These are phyloP conservation scores for Tuctoria greenei DNA, from an alignment of 176 grass and related monocot species.

Conservation along the genomic window DNA sequence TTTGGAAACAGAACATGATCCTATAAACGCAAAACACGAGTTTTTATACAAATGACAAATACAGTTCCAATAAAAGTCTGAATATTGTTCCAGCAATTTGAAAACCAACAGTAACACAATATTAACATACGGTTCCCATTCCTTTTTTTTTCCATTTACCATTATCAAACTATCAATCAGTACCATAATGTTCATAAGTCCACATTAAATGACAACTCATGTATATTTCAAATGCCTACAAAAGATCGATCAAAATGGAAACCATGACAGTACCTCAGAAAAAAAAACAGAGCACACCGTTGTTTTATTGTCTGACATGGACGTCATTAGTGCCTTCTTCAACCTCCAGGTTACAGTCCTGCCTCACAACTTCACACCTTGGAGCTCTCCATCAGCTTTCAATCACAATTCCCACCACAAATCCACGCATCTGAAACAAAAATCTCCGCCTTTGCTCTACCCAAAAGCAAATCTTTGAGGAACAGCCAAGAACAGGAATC, in stretches of 20 bases:
- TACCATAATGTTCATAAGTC: background rate
- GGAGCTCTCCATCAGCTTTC: background rate
- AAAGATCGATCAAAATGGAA: background rate
- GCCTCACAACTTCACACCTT: conserved; percentile 18
- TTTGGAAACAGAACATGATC: too few species aligned
- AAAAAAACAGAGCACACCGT: background rate
- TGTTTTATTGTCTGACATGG: conserved; percentile 39
- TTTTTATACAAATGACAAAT: background rate
- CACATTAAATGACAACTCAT: conserved; percentile 1
- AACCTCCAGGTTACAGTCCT: conserved; percentile 10
- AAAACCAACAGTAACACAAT: conserved; percentile 15
- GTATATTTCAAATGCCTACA: conserved; percentile 22
- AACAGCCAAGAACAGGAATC: background rate
- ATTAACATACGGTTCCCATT: conserved; percentile 9
- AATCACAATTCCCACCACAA: conserved; percentile 21
- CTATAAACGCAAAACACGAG: too few species aligned
- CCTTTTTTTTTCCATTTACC: background rate
- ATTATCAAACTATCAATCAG: background rate
- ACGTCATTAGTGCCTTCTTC: conserved; percentile 52
- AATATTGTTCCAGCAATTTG: too few species aligned
- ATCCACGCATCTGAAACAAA: conserved; percentile 22
- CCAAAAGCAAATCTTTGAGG: background rate
- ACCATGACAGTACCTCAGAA: conserved; percentile 1
- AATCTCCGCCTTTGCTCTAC: too few species aligned
- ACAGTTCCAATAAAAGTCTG: too few species aligned